These are phyloP conservation scores for Tricholoma sp. DNA, from an alignment of 768 basidiomycete species.

Conservation along the genomic window DNA sequence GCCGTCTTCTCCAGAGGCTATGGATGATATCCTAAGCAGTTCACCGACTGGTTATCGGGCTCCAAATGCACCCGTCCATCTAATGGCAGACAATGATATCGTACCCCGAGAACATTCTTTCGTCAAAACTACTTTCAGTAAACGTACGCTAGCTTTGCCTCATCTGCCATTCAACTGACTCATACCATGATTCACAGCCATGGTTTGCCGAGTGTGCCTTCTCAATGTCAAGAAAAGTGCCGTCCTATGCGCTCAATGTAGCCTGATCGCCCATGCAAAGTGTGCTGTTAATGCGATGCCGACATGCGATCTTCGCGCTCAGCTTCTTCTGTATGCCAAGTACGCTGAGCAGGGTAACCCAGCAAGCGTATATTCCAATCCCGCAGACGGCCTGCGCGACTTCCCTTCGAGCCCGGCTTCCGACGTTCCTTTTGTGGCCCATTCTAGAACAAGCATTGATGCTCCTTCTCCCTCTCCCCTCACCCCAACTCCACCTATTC, in stretches of 20 bases:
- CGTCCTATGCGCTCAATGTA: slow-evolving; percentile 85
- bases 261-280: slow-evolving; percentile 79
- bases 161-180: slow-evolving; percentile 3
- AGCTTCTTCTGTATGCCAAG: slow-evolving; percentile 72
- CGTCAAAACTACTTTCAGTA: slow-evolving; percentile 89
- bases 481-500: slow-evolving; percentile 24
- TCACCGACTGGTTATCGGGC: slow-evolving; percentile 35
- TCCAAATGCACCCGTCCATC: slow-evolving; percentile 35
- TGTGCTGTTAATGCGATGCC: slow-evolving; percentile 70
- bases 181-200: slow-evolving; percentile 44
- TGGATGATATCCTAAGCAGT: slow-evolving; percentile 30
- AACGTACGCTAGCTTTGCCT: slow-evolving; percentile 52
- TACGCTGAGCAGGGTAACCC: slow-evolving; percentile 68
- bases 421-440: slow-evolving; percentile 49
- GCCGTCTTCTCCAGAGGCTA: slow-evolving; percentile 33
- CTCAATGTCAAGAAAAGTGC: slow-evolving; percentile 78
- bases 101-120: slow-evolving; percentile 74
- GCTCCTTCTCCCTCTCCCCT: slow-evolving; percentile 27
- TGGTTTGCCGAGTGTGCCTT: slow-evolving; percentile 82
- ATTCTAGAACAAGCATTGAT: slow-evolving; percentile 46
- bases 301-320: slow-evolving; percentile 77
- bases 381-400: slow-evolving; percentile 40
- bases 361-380: slow-evolving; percentile 46
- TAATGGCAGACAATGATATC: slow-evolving; percentile 43
- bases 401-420: slow-evolving; percentile 44